Base-by-base conservation (phyloP, 176 grass and related monocot species). In the Bonia amplexicaulis region DNA sequence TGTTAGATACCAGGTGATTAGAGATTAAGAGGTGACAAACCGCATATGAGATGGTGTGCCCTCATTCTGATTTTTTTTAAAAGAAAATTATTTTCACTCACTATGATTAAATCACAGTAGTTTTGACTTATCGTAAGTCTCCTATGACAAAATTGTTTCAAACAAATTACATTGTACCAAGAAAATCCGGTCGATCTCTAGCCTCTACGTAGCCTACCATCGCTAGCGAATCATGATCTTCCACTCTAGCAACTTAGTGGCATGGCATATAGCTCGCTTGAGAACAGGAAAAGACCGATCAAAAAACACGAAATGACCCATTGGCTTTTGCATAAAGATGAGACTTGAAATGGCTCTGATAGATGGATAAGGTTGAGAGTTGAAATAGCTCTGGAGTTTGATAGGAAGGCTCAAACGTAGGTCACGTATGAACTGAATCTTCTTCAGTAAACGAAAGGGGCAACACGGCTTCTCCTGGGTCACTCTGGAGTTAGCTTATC, bases 181-280 rank as follows among this genome's bases (percentile, higher is more conserved):
- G 29, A 51, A 51, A 35, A 42, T 6, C 65, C 23, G 9, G 42
- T 45, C 25, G 19, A 33, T 74, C 60, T 66, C 3, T 52, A 54
- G 71, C 15, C 25, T 65, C 16, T 54, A 39, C 33, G 31, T 35
- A 26, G 52, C 52, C 64, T 41, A 25, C 23, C 77, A 79, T 73
- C 57, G 63, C 12, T 9, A 72, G 35, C 22, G 77, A 86, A 80
- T 73, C 76, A 62, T 86, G 20, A 80, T 65, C 31, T 63, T 52
- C 54, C 13, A 40, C 20, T 57, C 72, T 7, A 51, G 54, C 55
- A n/a, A 29, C 74, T 78, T 2, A 14, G 49, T 59, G 45, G 83
- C 25, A 48, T 2, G 64, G 74, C 51, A 59, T 69, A 59, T 69
- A 40, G 26, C 26, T 35, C 20, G 72, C 48, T 74, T 74, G 20